A percentile compares a stretch with the other conserved stretches of the same genome.
Evolutionary conservation across 257 asterid genomes (phyloP).

Genomic region (Penstemon barbatus): DNA sequence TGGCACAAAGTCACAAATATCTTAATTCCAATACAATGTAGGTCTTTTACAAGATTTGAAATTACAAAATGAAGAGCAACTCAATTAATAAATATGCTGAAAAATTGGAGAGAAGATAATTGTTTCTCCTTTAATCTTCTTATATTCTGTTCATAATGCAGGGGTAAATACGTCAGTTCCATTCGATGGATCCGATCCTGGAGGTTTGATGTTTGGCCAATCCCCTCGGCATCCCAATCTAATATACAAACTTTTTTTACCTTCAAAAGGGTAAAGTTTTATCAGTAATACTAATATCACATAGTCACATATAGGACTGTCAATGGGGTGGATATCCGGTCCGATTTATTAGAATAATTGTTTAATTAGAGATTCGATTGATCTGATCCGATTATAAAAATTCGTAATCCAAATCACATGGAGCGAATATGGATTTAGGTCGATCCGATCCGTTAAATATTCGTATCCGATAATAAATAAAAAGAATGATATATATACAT

Average conservation of each 20-base stretch:
- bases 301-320: background rate
- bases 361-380: too few species aligned
- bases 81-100: background rate
- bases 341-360: too few species aligned
- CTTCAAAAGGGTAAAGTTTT: slow-evolving; percentile 33
- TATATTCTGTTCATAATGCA: slow-evolving; percentile 5
- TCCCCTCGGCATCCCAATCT: slow-evolving; percentile 94
- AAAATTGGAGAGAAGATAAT: background rate
- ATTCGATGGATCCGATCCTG: slow-evolving; percentile 65
- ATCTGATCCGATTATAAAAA: too few species aligned
- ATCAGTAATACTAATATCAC: background rate
- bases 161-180: slow-evolving; percentile 31
- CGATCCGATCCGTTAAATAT: too few species aligned
- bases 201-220: slow-evolving; percentile 94
- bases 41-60: background rate
- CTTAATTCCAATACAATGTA: too few species aligned
- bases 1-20: too few species aligned
- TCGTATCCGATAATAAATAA: too few species aligned
- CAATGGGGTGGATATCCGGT: too few species aligned
- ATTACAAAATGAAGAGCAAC: background rate
- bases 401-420: too few species aligned
- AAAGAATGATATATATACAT: too few species aligned
- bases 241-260: slow-evolving; percentile 73
- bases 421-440: too few species aligned
- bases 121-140: background rate